Percentiles rank a stretch among this genome's conserved stretches.
Conservation (phyloP, 2,329 filamentous ascomycete species). For the Meredithiella fracta region DNA sequence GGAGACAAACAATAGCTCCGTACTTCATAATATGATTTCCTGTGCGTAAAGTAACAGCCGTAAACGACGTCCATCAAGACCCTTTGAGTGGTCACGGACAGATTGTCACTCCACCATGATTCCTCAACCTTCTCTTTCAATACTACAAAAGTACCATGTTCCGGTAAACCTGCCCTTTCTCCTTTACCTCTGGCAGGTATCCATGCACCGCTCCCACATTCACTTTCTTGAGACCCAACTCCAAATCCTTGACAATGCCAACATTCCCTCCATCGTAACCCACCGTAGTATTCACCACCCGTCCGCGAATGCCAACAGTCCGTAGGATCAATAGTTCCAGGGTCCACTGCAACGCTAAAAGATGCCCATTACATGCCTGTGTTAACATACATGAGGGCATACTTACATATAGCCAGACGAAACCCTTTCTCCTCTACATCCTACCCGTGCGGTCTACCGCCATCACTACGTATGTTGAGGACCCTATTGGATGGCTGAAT, state of each 20-base stretch:
- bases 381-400: not conserved
- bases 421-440: not conserved
- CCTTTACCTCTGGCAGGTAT: not conserved
- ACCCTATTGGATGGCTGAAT: too few species aligned
- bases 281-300: not conserved
- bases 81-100: not conserved
- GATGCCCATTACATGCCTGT: not conserved
- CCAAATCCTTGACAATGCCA: not conserved
- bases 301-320: not conserved
- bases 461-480: too few species aligned
- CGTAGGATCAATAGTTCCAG: conserved; percentile 3
- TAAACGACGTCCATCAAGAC: not conserved
- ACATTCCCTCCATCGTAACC: not conserved
- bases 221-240: not conserved
- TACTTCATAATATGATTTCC: not conserved
- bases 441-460: not conserved
- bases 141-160: not conserved
- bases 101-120: not conserved
- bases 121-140: not conserved
- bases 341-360: not conserved
- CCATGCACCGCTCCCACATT: not conserved
- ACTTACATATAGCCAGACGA: not conserved
- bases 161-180: not conserved
- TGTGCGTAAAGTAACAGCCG: not conserved
- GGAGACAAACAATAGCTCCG: not conserved